Evolutionary conservation across 805 yeast genomes (phyloP).

Genomic region (Pichia membranifaciens): DNA sequence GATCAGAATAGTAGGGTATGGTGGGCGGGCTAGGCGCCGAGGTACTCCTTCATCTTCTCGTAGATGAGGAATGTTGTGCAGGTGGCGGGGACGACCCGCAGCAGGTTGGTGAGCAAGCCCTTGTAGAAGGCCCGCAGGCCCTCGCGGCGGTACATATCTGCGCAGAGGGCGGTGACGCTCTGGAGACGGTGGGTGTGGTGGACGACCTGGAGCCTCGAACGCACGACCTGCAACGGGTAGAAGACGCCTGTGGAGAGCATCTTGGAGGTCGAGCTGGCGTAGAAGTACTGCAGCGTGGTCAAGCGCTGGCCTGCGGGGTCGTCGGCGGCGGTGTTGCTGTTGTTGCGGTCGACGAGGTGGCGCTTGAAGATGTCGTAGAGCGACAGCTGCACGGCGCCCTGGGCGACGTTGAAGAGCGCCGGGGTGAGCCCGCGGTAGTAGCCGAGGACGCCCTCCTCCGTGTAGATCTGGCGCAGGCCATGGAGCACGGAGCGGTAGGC

Average conservation of each 20-base stretch:
- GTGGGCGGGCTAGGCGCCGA: too few species aligned
- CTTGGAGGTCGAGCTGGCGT: conserved; percentile 65
- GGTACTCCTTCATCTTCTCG: conserved; percentile 46
- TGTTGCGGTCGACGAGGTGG: conserved; percentile 14
- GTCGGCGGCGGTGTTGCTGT: conserved; percentile 4
- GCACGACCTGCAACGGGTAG: conserved; percentile 81
- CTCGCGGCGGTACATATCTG: conserved; percentile 39
- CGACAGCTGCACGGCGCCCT: conserved; percentile 84
- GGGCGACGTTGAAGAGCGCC: conserved; percentile 73
- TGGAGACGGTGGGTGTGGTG: conserved; percentile 19
- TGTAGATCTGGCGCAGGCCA: conserved; percentile 47
- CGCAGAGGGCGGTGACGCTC: conserved; percentile 28
- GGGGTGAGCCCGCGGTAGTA: conserved; percentile 81
- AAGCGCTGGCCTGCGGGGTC: conserved; percentile 23
- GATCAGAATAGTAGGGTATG: too few species aligned
- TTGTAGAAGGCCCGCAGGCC: conserved; percentile 72
- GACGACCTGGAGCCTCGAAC: conserved; percentile 66
- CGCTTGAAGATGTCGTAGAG: conserved; percentile 74
- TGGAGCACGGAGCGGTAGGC: conserved; percentile 55
- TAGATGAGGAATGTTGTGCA: conserved; percentile 85
- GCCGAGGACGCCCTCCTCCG: conserved; percentile 56
- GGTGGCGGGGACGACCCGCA: conserved; percentile 88
- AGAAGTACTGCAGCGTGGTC: conserved; percentile 51
- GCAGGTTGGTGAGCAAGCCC: conserved; percentile 71
- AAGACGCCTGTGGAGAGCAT: conserved; percentile 57